Evolutionary conservation across 169 alveolate genomes (phyloP).

Genomic region (Plasmodium gonderi): DNA sequence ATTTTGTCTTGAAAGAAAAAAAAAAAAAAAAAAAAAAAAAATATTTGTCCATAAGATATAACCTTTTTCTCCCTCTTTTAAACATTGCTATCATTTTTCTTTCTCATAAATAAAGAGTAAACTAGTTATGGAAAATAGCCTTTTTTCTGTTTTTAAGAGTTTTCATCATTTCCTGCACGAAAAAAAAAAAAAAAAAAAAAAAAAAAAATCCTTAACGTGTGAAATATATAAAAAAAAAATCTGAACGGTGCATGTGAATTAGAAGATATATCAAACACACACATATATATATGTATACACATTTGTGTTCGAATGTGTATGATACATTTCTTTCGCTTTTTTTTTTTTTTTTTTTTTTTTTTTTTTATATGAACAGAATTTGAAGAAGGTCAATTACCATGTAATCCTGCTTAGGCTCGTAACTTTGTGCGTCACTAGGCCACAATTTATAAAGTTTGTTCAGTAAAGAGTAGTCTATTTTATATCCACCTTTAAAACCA

Average conservation of each 20-base stretch:
- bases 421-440: conserved; percentile 23
- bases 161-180: conserved; percentile 58
- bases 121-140: conserved; percentile 15
- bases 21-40: no score
- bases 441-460: conserved; percentile 19
- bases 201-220: background rate
- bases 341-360: background rate
- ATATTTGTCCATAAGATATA: no score
- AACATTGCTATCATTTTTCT: background rate
- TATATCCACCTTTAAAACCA: conserved; percentile 63
- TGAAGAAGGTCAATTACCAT: conserved; percentile 10
- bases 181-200: conserved; percentile 25
- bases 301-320: background rate
- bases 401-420: conserved; percentile 20
- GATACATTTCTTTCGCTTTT: background rate
- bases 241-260: background rate
- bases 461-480: conserved; percentile 13
- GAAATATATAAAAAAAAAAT: background rate
- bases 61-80: background rate
- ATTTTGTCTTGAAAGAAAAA: no score
- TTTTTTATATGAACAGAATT: background rate
- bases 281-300: conserved; percentile 3
- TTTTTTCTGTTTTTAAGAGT: conserved; percentile 52
- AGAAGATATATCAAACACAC: background rate
- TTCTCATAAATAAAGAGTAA: background rate